Base-by-base conservation (phyloP, 1,284 basidiomycete genomes). In the Apiotrichum akiyoshidainum region DNA sequence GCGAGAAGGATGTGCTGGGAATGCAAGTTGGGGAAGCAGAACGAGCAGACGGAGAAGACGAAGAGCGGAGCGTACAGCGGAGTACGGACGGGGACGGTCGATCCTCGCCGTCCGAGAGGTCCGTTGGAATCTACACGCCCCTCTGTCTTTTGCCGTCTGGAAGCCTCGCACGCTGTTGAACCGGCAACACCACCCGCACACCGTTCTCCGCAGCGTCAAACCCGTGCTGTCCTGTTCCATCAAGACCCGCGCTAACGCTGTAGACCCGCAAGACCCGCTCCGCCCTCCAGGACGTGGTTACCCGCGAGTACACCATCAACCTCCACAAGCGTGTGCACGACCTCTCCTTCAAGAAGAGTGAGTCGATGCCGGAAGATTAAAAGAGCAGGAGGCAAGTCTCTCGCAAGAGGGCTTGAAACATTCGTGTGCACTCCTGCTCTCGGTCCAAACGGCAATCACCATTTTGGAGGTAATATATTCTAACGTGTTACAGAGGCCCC, bases 301-400 rank as follows among this genome's bases (percentile, higher is more conserved):
- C 93, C 71, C 87, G 93, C 75, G 93, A 96, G 79, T 93, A 94
- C 86, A 94, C 92, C 71, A 88, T 96, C 81, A 90, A 95, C 81
- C 82, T 96, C 55, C 92, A 95, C 86, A 96, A 94, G 81, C 87
- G 81, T 68, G 89, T 92, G 52, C 90, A 92, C 80, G 90, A 88
- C 71, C 85, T 88, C 61, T 87, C 88, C 52, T 93, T 94, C 85
- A 93, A 94, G 83, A 93, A 92, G 84, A 87, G 90, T 72, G 65
- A 60, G 73, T 69, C 31, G 21, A 22, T 50, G 48, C 48, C 35
- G 48, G 48, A 50, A 50, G 48, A 50, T 12, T 19, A 21, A 37
- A 37, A 7, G 37, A 35, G 48, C 37, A 26, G 48, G 48, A 50
- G 48, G 42, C 42, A 44, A 44, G 42, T 44, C 17, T 44, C 33